Conservation (phyloP, 371 early-diverging fungal species). For the Neoconidiobolus thromboides region DNA sequence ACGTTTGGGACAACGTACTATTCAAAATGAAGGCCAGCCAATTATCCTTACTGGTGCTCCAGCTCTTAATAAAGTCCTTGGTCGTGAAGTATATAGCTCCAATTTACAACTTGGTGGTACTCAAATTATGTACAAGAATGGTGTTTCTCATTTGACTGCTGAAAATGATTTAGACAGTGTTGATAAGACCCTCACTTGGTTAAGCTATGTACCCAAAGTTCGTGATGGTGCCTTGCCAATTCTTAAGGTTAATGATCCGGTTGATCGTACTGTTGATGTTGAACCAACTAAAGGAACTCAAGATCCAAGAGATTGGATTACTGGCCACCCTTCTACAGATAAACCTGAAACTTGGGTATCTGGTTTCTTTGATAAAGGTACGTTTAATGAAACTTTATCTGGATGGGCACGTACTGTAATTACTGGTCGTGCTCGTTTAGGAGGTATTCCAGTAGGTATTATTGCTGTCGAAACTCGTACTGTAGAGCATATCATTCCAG, state of each 20-base stretch:
- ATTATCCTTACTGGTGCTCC: constrained; percentile 96
- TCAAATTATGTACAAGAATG: constrained; percentile 97
- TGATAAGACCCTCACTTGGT: constrained; percentile 83
- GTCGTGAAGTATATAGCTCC: constrained; percentile 93
- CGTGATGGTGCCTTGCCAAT: constrained; percentile 41
- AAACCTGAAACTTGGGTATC: constrained; percentile 42
- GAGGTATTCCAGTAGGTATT: constrained; percentile 93
- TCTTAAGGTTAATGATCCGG: constrained; percentile 29
- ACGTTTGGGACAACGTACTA: constrained; percentile 90
- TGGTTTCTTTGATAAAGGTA: constrained; percentile 85
- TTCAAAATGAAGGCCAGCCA: constrained; percentile 94
- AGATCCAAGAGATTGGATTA: constrained; percentile 80
- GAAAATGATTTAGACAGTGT: constrained; percentile 89
- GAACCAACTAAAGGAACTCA: constrained; percentile 67
- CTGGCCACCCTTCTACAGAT: constrained; percentile 44
- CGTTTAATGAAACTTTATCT: constrained; percentile 63
- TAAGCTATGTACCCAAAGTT: constrained; percentile 69
- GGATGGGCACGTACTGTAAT: constrained; percentile 52
- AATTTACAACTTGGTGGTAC: constrained; percentile 98
- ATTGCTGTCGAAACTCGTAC: constrained; percentile 91
- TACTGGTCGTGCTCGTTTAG: constrained; percentile 86
- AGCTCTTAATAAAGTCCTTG: constrained; percentile 95
- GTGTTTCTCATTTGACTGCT: constrained; percentile 90
- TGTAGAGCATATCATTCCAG: constrained; percentile 77
- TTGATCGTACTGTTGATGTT: constrained; percentile 56